phyloP scores from a whole-genome alignment of 2,329 filamentous ascomycete species.

The Alternaria solani region DNA sequence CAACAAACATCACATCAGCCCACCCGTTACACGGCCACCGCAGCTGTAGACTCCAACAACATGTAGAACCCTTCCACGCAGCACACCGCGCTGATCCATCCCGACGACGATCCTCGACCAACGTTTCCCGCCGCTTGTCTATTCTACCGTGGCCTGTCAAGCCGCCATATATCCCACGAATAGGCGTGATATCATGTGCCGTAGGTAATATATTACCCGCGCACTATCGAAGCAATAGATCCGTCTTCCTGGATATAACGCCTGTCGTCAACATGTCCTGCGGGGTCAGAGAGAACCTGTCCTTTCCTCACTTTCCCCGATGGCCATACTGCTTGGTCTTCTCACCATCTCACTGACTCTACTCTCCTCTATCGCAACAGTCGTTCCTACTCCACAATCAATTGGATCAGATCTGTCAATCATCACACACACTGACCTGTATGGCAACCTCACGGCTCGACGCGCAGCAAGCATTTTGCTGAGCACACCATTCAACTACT shows the following conservation, averaged over 20 bases:
- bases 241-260: not conserved
- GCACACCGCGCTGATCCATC: not conserved
- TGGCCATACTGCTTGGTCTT: not conserved
- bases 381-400: constrained; percentile 31
- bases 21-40: not conserved
- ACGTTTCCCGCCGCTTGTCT: not conserved
- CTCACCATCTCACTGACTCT: constrained; percentile 7
- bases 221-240: not conserved
- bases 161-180: constrained; percentile 16
- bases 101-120: constrained; percentile 1
- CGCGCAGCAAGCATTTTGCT: constrained; percentile 29
- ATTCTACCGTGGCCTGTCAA: not conserved
- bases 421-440: constrained; percentile 40
- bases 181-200: not conserved
- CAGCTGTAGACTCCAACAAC: not conserved
- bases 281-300: not conserved
- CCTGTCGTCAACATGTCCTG: not conserved
- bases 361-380: constrained; percentile 18
- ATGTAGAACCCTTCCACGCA: not conserved
- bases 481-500: constrained; percentile 16
- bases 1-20: not conserved
- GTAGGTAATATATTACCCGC: not conserved
- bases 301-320: not conserved
- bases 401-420: constrained; percentile 42
- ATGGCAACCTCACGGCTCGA: constrained; percentile 32